A percentile compares a stretch with the other conserved stretches of the same genome.
phyloP scores from a whole-genome alignment of 106 monocot genomes.

The Dendrobium chrysotoxum region DNA sequence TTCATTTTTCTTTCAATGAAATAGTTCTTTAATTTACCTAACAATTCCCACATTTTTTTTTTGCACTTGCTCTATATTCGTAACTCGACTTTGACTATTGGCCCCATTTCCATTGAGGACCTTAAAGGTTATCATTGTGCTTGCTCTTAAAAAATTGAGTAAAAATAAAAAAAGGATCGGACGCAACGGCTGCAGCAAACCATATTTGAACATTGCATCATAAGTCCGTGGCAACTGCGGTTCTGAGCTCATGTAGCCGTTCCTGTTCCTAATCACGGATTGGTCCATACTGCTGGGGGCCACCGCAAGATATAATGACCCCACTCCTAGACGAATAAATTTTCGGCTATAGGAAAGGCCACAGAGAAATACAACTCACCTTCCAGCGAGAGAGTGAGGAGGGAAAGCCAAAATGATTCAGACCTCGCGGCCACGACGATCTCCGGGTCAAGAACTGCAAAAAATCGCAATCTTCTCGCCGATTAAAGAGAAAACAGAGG shows the following conservation, averaged over 20 bases:
- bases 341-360: conserved; percentile 1
- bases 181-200: no score
- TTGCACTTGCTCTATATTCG: not conserved
- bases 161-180: not conserved
- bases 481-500: not conserved
- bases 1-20: no score
- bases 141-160: not conserved
- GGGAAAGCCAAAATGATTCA: conserved; percentile 12
- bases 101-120: no score
- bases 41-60: no score
- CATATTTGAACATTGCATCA: not conserved
- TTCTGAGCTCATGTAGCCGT: not conserved
- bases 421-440: conserved; percentile 5
- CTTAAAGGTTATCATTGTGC: not conserved
- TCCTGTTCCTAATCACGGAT: not conserved
- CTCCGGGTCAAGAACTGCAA: conserved; percentile 3
- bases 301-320: not conserved
- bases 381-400: not conserved
- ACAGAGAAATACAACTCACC: not conserved
- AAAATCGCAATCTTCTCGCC: not conserved
- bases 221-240: not conserved
- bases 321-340: not conserved
- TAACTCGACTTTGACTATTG: not conserved
- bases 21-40: no score
- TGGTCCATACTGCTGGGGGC: not conserved